phyloP scores from a whole-genome alignment of 139 green algal genomes.

The Volvox africanus region DNA sequence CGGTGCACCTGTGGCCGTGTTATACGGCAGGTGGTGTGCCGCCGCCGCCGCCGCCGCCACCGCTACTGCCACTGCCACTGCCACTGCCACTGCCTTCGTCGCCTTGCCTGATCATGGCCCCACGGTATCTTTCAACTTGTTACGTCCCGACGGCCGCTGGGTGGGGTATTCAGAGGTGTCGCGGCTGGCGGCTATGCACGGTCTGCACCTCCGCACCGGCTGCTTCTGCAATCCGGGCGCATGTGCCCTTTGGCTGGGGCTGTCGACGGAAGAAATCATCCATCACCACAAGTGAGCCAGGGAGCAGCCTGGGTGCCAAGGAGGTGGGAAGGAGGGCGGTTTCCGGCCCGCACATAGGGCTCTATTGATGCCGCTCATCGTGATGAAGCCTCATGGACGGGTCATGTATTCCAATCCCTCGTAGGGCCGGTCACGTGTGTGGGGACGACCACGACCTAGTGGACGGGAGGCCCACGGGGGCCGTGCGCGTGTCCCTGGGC shows the following conservation, averaged over 20 bases:
- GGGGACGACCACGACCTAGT: constrained; percentile 89
- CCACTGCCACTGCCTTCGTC: background rate
- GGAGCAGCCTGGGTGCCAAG: too few relatives aligned
- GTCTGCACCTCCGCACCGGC: constrained; percentile 83
- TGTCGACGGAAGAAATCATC: constrained; percentile 59
- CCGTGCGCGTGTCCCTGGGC: constrained; percentile 87
- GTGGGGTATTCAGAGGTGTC: constrained; percentile 82
- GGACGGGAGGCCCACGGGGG: constrained; percentile 68
- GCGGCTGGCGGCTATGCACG: constrained; percentile 76
- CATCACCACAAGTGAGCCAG: constrained; percentile 55
- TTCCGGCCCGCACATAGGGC: too few relatives aligned
- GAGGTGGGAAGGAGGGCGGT: too few relatives aligned
- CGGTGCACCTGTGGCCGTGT: constrained; percentile 57
- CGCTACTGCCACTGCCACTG: background rate
- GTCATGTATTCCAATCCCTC: background rate
- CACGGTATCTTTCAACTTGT: constrained; percentile 89
- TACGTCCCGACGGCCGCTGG: constrained; percentile 73
- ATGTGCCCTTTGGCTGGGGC: constrained; percentile 59
- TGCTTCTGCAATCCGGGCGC: constrained; percentile 95
- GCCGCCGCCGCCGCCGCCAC: background rate
- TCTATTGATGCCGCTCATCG: too few relatives aligned
- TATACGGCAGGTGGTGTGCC: constrained; percentile 70
- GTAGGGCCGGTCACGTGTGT: constrained; percentile 83
- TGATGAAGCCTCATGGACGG: too few relatives aligned
- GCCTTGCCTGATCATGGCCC: constrained; percentile 75